Evolutionary conservation across 176 grass and related monocot species (phyloP), one percentile per base, ranked within the genome.

Genomic region (Phoenix dactylifera): DNA sequence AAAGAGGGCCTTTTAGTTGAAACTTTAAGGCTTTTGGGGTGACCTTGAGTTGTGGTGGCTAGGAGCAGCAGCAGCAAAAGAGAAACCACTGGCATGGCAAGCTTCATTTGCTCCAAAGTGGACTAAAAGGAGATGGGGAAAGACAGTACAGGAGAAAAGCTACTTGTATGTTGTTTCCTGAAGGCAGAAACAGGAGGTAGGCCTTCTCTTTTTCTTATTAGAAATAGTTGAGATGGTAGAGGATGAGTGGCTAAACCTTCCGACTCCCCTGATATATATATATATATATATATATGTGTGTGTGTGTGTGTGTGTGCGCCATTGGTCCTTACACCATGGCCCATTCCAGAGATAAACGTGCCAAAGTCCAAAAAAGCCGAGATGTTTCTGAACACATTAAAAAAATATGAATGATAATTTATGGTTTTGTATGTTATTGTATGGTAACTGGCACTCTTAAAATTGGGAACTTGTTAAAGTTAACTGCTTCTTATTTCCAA

Each of bases 11-110:
- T 44, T 44, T 44, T 44, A 44, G 2, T 44, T 0, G 35, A 44
- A 3, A 44, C 35, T 44, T 44, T 44, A 44, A 44, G 35, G 35
- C 35, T 44, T 44, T 44, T 44, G 32, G 49, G 19, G 59, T 66
- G 85, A 96, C 91, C 86, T 72, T 82, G 57, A 77, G 79, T 56
- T 62, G 63, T 68, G 77, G 60, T 70, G 66, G 76, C 65, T 54
- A 88, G 50, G 22, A 87, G 64, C 10, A 82, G 77, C 7, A 90
- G 61, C 58, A 96, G 50, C 26, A 90, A 18, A 57, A 78, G 70
- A 16, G 74, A 54, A 68, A 81, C 55, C 22, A 72, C 18, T 49
- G 74, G 49, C 49, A 74, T 51, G 26, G 39, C 73, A 82, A 68
- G 58, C 72, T 66, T 96, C 91, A 90, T 96, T 50, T 29, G 58